A percentile compares a stretch with the other conserved stretches of the same genome.
These are phyloP conservation scores for Trichocomaceae sp. DNA, from an alignment of 2,329 filamentous ascomycete species.

Conservation along the genomic window DNA sequence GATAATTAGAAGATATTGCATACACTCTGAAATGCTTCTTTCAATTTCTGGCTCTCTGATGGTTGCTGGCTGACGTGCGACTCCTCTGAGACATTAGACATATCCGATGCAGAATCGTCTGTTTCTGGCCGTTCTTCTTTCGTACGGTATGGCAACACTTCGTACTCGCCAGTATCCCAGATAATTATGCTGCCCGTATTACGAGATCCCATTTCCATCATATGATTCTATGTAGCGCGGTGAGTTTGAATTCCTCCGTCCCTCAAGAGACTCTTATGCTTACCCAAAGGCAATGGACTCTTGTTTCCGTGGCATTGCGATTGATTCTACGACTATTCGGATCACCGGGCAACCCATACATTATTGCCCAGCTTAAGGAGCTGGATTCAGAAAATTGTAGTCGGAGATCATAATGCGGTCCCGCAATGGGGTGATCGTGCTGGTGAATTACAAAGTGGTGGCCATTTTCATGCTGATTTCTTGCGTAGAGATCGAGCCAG, in stretches of 20 bases:
- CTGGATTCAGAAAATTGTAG: conserved; percentile 63
- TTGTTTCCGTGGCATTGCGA: conserved; percentile 56
- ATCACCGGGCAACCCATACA: conserved; percentile 57
- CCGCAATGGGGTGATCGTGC: conserved; percentile 65
- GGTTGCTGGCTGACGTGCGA: conserved; percentile 8
- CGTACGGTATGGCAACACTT: conserved; percentile 43
- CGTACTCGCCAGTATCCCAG: conserved; percentile 58
- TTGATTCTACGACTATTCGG: conserved; percentile 50
- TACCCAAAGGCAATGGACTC: conserved; percentile 56
- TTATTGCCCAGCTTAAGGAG: conserved; percentile 58
- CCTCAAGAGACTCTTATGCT: conserved; percentile 14
- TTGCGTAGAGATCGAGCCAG: conserved; percentile 43
- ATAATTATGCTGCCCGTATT: conserved; percentile 54
- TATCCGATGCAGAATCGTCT: conserved; percentile 25
- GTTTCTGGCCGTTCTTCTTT: conserved; percentile 31
- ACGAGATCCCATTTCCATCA: conserved; percentile 52
- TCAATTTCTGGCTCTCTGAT: conserved; percentile 41
- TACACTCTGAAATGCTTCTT: conserved; percentile 45
- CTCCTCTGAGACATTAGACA: conserved; percentile 12
- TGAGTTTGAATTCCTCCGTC: not conserved
- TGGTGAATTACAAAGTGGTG: conserved; percentile 65
- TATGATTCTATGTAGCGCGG: conserved; percentile 45
- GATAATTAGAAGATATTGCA: not conserved
- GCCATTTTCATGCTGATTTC: conserved; percentile 42
- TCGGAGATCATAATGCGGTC: conserved; percentile 62